Evolutionary conservation across 2,329 filamentous ascomycete genomes (phyloP).

Genomic region (Botryotinia convoluta): DNA sequence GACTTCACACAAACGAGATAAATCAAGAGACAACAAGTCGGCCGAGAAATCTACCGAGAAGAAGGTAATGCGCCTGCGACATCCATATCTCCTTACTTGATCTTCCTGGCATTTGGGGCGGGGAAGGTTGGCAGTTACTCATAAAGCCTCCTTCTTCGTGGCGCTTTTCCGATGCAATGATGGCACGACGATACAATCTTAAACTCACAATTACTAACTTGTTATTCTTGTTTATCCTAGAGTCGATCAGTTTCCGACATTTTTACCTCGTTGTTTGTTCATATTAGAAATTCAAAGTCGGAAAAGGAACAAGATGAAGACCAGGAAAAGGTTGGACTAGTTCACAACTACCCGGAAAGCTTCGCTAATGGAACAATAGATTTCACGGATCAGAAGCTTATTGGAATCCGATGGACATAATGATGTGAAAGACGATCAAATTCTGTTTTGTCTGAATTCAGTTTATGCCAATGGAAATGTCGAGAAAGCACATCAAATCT

Average conservation of each 20-base stretch:
- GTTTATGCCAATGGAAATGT: slow-evolving; percentile 66
- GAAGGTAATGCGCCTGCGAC: slow-evolving; percentile 45
- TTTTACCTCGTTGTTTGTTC: slow-evolving; percentile 65
- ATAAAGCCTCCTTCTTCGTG: slow-evolving; percentile 22
- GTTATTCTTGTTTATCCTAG: slow-evolving; percentile 39
- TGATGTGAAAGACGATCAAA: slow-evolving; percentile 59
- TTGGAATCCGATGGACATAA: slow-evolving; percentile 53
- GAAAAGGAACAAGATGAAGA: slow-evolving; percentile 49
- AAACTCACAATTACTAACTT: slow-evolving; percentile 31
- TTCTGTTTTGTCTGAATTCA: slow-evolving; percentile 58
- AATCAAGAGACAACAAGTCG: slow-evolving; percentile 48
- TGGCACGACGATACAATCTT: slow-evolving; percentile 20
- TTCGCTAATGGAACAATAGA: slow-evolving; percentile 37
- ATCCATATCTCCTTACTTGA: slow-evolving; percentile 13
- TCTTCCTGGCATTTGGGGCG: slow-evolving; percentile 25
- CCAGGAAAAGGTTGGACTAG: slow-evolving; percentile 41
- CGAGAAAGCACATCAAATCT: slow-evolving; percentile 71
- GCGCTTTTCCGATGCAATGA: slow-evolving; percentile 25
- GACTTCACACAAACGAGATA: slow-evolving; percentile 49
- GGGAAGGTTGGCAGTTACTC: neutral
- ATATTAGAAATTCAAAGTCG: slow-evolving; percentile 48
- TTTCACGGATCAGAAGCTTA: slow-evolving; percentile 52
- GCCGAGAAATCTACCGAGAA: slow-evolving; percentile 39
- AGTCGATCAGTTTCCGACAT: slow-evolving; percentile 54
- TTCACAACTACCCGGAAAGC: neutral